phyloP scores from a whole-genome alignment of 768 basidiomycete genomes.

The Leucocoprinus birnbaumii region DNA sequence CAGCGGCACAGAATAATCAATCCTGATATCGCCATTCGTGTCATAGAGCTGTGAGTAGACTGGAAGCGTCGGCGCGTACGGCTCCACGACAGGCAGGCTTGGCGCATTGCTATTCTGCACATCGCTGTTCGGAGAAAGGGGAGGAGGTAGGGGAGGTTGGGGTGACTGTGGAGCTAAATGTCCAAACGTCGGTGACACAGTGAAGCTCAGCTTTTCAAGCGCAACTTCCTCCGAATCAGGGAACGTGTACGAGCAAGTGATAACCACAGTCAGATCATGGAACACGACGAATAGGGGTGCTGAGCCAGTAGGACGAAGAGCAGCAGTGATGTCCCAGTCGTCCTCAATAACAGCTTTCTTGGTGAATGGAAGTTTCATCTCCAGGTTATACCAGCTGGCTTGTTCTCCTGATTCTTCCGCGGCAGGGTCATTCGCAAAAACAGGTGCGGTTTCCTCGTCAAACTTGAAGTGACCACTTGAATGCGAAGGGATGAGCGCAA shows the following conservation, averaged over 20 bases:
- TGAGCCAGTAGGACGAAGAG: slow-evolving; percentile 41
- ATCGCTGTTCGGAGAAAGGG: background rate
- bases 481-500: slow-evolving; percentile 47
- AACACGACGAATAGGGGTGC: slow-evolving; percentile 56
- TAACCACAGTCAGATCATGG: slow-evolving; percentile 51
- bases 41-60: slow-evolving; percentile 80
- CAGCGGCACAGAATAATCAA: slow-evolving; percentile 61
- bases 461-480: slow-evolving; percentile 48
- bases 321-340: slow-evolving; percentile 37
- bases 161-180: slow-evolving; percentile 32
- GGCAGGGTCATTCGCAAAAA: slow-evolving; percentile 38
- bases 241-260: slow-evolving; percentile 55
- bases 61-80: slow-evolving; percentile 42
- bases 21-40: slow-evolving; percentile 66
- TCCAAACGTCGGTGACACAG: slow-evolving; percentile 51
- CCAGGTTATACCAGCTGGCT: slow-evolving; percentile 58
- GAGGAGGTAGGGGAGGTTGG: slow-evolving; percentile 11
- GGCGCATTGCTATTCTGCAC: background rate
- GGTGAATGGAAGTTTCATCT: slow-evolving; percentile 49
- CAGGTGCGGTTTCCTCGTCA: slow-evolving; percentile 40
- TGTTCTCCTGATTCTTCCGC: slow-evolving; percentile 18
- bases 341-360: slow-evolving; percentile 22
- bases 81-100: slow-evolving; percentile 16
- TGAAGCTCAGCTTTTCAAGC: slow-evolving; percentile 35
- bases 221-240: slow-evolving; percentile 31